Evolutionary conservation across 2,329 filamentous ascomycete genomes (phyloP), one percentile per base, ranked within the genome.

Genomic region (Leptographium procerum): DNA sequence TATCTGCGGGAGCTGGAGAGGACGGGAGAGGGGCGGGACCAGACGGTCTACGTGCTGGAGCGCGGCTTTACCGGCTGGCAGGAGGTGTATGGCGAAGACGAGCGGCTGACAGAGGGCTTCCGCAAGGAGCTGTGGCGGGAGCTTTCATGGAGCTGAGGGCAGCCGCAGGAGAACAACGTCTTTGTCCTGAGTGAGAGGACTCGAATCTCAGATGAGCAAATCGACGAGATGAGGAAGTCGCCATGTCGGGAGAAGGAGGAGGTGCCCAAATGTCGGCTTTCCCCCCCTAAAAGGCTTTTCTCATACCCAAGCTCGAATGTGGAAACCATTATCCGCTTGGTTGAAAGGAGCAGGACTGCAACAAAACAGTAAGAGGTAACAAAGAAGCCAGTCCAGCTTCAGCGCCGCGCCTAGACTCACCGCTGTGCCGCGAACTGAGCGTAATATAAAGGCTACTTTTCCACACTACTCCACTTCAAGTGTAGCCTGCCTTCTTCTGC

Each of bases 51-150:
- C 70, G 84, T 97, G 8, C 76, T 97, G 3, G 88, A 95, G 55
- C 80, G 84, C 0, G 94, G 94, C 1, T 99, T 97, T 69, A 81
- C 84, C 16, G 83, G 86, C 59, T 99, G 94, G 94, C 91, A 96
- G 78, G 85, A 95, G 73, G 76, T 80, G 64, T 89, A 86, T 72
- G 92, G 91, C 0, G 76, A 82, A 56, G 91, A 97, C 73, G 77
- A 85, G 68, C 75, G 83, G 63, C 73, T 99, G 70, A 97, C 94
- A 0, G 89, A 95, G 71, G 88, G 78, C 1, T 97, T 89, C 71
- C 77, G 81, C 58, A 89, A 88, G 73, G 89, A 96, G 72, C 74
- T 97, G 54, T 97, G 92, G 92, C 78, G 57, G 34, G 53, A 55
- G 24, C 22, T 55, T 16, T 54, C 48, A 6, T 52, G 53, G 53